phyloP scores from a whole-genome alignment of 139 green algal genomes.

The Picochlorum costavermella region DNA sequence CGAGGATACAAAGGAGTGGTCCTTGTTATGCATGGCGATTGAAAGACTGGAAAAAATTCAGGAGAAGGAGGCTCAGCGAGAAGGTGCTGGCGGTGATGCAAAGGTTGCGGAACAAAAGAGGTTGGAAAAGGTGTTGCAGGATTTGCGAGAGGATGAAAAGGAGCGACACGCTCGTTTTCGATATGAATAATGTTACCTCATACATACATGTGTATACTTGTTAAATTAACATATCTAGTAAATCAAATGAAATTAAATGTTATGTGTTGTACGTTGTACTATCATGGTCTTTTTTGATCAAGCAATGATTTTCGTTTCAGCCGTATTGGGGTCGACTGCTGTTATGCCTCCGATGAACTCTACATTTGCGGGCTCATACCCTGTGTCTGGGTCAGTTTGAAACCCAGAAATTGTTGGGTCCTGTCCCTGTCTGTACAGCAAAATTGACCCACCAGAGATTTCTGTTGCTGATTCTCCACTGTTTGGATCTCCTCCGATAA shows the following conservation, averaged over 20 bases:
- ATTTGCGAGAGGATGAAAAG: slow-evolving; percentile 9
- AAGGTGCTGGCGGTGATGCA: slow-evolving; percentile 6
- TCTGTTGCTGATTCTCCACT: slow-evolving; percentile 4
- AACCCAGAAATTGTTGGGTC: slow-evolving; percentile 5
- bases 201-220: not conserved
- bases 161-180: slow-evolving; percentile 6
- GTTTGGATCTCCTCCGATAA: slow-evolving; percentile 11
- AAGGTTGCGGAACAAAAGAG: not conserved
- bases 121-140: not conserved
- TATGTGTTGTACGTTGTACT: too few species aligned
- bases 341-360: not conserved
- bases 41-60: slow-evolving; percentile 19
- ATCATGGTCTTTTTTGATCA: too few species aligned
- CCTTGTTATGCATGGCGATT: slow-evolving; percentile 26
- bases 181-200: not conserved
- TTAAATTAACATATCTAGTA: not conserved
- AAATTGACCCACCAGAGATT: slow-evolving; percentile 1
- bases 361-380: not conserved
- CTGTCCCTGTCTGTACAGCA: not conserved
- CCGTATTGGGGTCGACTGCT: not conserved
- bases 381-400: not conserved
- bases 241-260: too few species aligned
- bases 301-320: not conserved
- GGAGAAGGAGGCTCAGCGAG: slow-evolving; percentile 2
- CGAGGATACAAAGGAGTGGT: slow-evolving; percentile 12